These are phyloP conservation scores for Colletotrichum navitas DNA, from an alignment of 2,329 filamentous ascomycete species.

Conservation along the genomic window DNA sequence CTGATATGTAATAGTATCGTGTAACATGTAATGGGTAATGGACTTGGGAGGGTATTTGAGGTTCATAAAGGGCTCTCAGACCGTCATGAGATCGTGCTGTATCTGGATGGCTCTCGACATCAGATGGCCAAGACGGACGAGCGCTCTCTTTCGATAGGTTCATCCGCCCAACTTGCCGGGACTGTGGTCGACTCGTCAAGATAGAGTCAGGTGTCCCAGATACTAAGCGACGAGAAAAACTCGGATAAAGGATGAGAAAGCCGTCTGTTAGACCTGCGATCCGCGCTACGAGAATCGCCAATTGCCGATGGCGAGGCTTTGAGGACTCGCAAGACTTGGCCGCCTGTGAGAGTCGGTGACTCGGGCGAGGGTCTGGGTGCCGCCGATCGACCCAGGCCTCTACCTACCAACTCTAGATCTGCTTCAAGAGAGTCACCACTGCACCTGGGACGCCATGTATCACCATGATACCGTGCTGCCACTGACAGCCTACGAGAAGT, in stretches of 20 bases:
- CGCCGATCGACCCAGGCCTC: not conserved
- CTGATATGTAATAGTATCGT: no score
- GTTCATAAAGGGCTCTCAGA: slow-evolving; percentile 9
- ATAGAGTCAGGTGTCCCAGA: not conserved
- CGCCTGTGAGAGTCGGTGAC: not conserved
- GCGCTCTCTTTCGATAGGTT: not conserved
- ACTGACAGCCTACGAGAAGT: not conserved
- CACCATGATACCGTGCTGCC: not conserved
- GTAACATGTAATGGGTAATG: not conserved
- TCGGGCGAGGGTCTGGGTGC: not conserved
- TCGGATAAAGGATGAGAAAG: no score
- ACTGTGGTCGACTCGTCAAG: not conserved
- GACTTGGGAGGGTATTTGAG: not conserved
- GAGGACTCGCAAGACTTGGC: not conserved
- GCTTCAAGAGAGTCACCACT: not conserved
- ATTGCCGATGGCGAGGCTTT: not conserved
- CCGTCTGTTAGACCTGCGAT: not conserved
- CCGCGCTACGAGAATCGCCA: not conserved
- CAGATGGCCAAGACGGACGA: slow-evolving; percentile 11
- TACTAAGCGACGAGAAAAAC: not conserved
- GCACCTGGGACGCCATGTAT: not conserved
- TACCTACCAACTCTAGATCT: not conserved
- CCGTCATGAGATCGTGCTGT: not conserved
- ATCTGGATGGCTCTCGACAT: not conserved
- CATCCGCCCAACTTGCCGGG: no score